Conservation (phyloP, 495 filamentous ascomycete species). For the Cercophora sp. region DNA sequence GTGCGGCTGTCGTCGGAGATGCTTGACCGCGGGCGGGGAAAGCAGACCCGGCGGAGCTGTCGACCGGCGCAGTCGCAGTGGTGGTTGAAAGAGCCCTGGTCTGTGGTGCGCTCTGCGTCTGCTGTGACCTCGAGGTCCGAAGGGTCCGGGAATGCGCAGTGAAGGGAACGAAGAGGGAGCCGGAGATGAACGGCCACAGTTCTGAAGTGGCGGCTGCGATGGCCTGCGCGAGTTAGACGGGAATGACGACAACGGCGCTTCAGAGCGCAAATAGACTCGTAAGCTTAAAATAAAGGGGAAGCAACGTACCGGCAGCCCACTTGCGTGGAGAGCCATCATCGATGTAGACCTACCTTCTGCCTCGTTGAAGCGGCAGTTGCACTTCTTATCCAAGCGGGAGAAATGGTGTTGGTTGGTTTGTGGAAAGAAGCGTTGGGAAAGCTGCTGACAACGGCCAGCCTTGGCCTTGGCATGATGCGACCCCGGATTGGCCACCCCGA, state of each 20-base stretch:
- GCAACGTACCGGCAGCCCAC: conserved; percentile 39
- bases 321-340: conserved; percentile 40
- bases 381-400: not conserved
- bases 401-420: not conserved
- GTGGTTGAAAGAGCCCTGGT: not conserved
- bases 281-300: not conserved
- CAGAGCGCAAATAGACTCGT: not conserved
- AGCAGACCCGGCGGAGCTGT: conserved; percentile 4
- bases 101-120: conserved; percentile 8
- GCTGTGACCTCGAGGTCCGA: conserved; percentile 8
- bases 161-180: conserved; percentile 43
- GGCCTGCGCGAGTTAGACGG: conserved; percentile 27
- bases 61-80: conserved; percentile 1
- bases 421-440: conserved; percentile 2
- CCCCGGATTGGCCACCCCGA: conserved; percentile 1
- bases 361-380: not conserved
- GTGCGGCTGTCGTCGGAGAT: conserved; percentile 17
- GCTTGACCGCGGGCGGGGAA: not conserved
- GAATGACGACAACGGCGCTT: conserved; percentile 5
- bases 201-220: conserved; percentile 50
- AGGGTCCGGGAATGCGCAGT: conserved; percentile 18
- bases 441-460: conserved; percentile 3
- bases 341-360: conserved; percentile 9
- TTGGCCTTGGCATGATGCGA: not conserved
- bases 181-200: conserved; percentile 53